phyloP scores from a whole-genome alignment of 305 asterid genomes.

The Rubia peregrina region DNA sequence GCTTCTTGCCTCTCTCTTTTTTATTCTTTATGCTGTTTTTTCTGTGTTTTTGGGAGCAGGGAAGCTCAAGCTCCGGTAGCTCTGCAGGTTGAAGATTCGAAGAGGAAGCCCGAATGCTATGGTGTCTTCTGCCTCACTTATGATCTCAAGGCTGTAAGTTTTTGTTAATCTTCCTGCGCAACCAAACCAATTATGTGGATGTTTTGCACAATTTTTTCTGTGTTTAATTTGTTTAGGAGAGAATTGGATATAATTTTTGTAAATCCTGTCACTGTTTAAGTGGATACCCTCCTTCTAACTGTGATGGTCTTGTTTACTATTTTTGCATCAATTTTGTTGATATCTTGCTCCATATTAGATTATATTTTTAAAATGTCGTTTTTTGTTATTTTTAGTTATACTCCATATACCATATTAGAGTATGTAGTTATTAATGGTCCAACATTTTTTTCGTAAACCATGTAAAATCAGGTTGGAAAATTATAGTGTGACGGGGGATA shows the following conservation, averaged over 20 bases:
- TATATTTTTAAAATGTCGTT: not conserved
- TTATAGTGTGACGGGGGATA: not conserved
- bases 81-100: constrained; percentile 48
- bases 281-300: not conserved
- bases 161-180: not conserved
- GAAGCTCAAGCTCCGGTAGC: constrained; percentile 63
- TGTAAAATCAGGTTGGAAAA: not conserved
- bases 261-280: not conserved
- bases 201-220: not conserved
- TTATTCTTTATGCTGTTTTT: not conserved
- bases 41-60: constrained; percentile 28
- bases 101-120: constrained; percentile 76
- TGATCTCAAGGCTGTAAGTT: constrained; percentile 89
- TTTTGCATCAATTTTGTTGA: not conserved
- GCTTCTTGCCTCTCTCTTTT: not conserved
- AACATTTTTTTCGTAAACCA: not conserved
- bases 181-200: not conserved
- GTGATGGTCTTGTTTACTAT: not conserved
- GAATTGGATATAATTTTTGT: not conserved
- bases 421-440: not conserved
- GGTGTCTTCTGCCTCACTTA: constrained; percentile 95
- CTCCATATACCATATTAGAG: no score
- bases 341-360: not conserved
- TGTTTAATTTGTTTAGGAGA: not conserved
- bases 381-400: not conserved